Evolutionary conservation across 352 stramenopile species (phyloP).

Genomic region (Pythium periplocum): DNA sequence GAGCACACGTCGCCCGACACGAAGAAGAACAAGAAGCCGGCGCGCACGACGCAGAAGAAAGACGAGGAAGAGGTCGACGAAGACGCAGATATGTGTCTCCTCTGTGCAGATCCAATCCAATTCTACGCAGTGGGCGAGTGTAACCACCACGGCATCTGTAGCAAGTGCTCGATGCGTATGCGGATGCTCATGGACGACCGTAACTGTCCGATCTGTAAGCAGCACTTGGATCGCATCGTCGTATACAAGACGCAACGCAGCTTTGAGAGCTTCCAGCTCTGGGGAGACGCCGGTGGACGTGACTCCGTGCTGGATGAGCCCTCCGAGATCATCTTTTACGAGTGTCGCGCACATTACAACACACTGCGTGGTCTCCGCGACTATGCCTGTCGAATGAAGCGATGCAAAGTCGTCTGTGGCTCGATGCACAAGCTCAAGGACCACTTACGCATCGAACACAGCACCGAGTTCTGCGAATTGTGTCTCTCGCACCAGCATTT

Average conservation of each 20-base stretch:
- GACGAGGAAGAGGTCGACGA: conserved; percentile 11
- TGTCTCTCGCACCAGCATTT: conserved; percentile 74
- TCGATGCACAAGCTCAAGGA: conserved; percentile 59
- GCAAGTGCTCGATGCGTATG: conserved; percentile 80
- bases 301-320: conserved; percentile 65
- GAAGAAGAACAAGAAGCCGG: conserved; percentile 5
- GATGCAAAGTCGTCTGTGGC: conserved; percentile 50
- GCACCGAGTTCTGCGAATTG: conserved; percentile 72
- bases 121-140: conserved; percentile 72
- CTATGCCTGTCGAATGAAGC: conserved; percentile 57
- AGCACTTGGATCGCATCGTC: conserved; percentile 56
- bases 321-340: conserved; percentile 76
- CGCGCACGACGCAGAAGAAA: conserved; percentile 1
- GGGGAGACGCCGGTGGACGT: conserved; percentile 55
- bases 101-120: conserved; percentile 64
- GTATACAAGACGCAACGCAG: conserved; percentile 33
- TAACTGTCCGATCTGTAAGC: conserved; percentile 81
- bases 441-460: conserved; percentile 59
- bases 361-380: conserved; percentile 49
- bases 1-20: not conserved
- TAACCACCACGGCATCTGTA: conserved; percentile 80
- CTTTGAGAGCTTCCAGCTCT: conserved; percentile 74
- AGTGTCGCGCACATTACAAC: conserved; percentile 60
- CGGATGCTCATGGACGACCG: conserved; percentile 72
- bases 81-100: conserved; percentile 39